Evolutionary conservation across 768 basidiomycete genomes (phyloP).

Genomic region (Dioszegia hungarica): DNA sequence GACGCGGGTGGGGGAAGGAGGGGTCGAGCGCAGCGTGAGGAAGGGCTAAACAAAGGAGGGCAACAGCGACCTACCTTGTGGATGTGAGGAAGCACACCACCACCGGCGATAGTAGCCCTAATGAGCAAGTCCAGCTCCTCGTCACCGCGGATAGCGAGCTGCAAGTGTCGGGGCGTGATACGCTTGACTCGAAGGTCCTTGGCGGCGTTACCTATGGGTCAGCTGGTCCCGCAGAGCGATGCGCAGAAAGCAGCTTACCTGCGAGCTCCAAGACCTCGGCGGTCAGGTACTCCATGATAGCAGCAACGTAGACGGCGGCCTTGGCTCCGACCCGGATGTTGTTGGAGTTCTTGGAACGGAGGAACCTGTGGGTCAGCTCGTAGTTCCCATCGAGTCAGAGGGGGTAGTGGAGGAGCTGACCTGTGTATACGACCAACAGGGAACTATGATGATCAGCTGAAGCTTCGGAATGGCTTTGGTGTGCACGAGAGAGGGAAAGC

Average conservation of each 20-base stretch:
- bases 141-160: conserved; percentile 93
- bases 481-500: conserved; percentile 1
- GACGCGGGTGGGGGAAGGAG: no score
- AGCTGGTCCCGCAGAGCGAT: background rate
- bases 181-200: conserved; percentile 96
- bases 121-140: conserved; percentile 96
- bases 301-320: conserved; percentile 93
- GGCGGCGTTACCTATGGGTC: conserved; percentile 75
- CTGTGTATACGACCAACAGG: conserved; percentile 97
- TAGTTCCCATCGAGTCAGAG: background rate
- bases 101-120: conserved; percentile 77
- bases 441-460: conserved; percentile 57
- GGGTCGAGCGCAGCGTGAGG: no score
- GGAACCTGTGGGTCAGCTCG: conserved; percentile 34
- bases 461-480: background rate
- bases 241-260: conserved; percentile 58
- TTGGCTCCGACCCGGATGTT: conserved; percentile 96
- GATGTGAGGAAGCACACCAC: conserved; percentile 51
- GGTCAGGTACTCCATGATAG: conserved; percentile 91
- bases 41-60: no score
- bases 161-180: conserved; percentile 91
- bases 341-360: conserved; percentile 86
- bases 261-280: conserved; percentile 95
- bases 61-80: conserved; percentile 41
- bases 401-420: conserved; percentile 51